Evolutionary conservation across 257 asterid species (phyloP).

Genomic region (Penstemon davidsonii): DNA sequence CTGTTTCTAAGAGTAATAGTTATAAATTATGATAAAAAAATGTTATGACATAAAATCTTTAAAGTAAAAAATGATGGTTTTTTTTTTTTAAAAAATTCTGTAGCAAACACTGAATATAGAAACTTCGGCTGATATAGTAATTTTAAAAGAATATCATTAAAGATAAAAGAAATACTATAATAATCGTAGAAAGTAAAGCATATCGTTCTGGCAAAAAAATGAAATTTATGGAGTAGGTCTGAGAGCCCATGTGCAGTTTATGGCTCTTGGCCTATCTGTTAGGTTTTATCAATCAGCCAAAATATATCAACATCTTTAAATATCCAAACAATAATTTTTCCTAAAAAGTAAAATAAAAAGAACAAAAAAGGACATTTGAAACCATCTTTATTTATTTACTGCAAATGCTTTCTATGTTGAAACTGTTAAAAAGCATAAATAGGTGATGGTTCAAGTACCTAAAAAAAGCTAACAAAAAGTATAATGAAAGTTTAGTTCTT

Average conservation of each 20-base stretch:
- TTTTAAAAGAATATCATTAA: no score
- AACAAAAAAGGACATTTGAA: constrained; percentile 14
- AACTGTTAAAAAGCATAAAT: background rate
- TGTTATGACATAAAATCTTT: no score
- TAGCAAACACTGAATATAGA: no score
- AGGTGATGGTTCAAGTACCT: constrained; percentile 36
- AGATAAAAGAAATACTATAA: background rate
- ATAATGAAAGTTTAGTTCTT: constrained; percentile 8
- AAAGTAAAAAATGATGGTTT: no score
- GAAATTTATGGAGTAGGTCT: constrained; percentile 30
- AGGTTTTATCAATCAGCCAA: constrained; percentile 28
- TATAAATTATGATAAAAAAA: no score
- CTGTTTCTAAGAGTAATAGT: no score
- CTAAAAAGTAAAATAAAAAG: constrained; percentile 22
- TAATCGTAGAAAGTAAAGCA: constrained; percentile 14
- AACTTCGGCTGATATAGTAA: no score
- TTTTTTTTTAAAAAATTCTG: no score
- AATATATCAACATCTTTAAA: constrained; percentile 24
- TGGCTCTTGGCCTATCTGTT: constrained; percentile 36
- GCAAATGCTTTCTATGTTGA: constrained; percentile 28
- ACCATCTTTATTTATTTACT: constrained; percentile 23
- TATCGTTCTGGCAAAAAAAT: constrained; percentile 2
- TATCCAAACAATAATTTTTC: constrained; percentile 20
- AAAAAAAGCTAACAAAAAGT: constrained; percentile 32
- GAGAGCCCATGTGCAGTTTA: constrained; percentile 47